Conservation (phyloP, 257 asterid genomes). For the Misopates orontium region DNA sequence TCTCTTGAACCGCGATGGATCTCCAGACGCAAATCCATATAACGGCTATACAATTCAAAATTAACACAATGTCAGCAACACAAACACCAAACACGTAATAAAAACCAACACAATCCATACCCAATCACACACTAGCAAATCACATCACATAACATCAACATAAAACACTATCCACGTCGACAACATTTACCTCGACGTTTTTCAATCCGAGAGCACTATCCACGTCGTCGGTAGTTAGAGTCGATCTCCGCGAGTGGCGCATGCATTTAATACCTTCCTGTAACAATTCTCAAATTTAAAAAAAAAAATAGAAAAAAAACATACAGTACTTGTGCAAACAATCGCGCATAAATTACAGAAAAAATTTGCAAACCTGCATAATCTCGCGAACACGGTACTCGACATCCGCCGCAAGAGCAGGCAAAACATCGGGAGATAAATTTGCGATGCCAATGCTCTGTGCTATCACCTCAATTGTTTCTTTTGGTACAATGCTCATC, state of each 20-base stretch:
- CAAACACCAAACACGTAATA: not conserved
- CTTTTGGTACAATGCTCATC: slow-evolving; percentile 86
- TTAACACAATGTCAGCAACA: slow-evolving; percentile 23
- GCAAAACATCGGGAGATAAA: slow-evolving; percentile 79
- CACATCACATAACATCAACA: not conserved
- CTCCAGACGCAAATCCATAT: slow-evolving; percentile 93
- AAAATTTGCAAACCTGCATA: slow-evolving; percentile 70
- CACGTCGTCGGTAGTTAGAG: slow-evolving; percentile 82
- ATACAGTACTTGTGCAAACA: not conserved
- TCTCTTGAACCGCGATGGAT: slow-evolving; percentile 80
- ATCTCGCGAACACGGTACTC: slow-evolving; percentile 94
- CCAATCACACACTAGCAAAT: slow-evolving; percentile 1
- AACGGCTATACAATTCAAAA: slow-evolving; percentile 58
- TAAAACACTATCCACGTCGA: too few relatives aligned
- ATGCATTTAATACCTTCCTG: slow-evolving; percentile 97
- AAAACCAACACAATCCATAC: not conserved
- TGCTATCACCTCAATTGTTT: slow-evolving; percentile 84
- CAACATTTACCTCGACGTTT: slow-evolving; percentile 96
- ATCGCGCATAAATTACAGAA: not conserved
- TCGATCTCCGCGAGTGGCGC: slow-evolving; percentile 95
- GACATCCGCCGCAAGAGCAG: slow-evolving; percentile 89
- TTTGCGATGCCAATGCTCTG: slow-evolving; percentile 86
- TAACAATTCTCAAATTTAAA: slow-evolving; percentile 16
- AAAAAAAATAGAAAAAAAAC: not conserved
- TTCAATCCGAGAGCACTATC: slow-evolving; percentile 90